A percentile compares a stretch with the other conserved stretches of the same genome.
Conservation (phyloP, 176 grass and related monocot species). For the Oryza brachyantha region DNA sequence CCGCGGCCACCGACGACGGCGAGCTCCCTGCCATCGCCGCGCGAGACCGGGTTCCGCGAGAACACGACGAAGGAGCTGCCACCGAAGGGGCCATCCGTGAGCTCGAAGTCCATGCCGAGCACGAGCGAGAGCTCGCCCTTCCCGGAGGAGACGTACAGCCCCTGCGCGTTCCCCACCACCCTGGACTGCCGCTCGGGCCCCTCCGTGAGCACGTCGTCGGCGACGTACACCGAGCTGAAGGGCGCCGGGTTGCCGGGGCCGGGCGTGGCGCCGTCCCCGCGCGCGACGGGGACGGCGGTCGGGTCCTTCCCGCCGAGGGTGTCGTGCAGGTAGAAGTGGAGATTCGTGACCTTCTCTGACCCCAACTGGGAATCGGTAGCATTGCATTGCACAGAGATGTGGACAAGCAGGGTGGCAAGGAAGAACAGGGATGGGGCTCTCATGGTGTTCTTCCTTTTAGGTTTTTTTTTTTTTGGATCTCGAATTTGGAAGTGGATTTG, state of each 20-base stretch:
- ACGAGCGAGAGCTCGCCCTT: slow-evolving; percentile 4
- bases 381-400: not conserved
- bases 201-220: slow-evolving; percentile 45
- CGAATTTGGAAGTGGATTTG: not conserved
- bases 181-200: slow-evolving; percentile 31
- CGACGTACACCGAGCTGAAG: slow-evolving; percentile 25
- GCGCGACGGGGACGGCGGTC: slow-evolving; percentile 19
- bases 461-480: not conserved
- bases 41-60: slow-evolving; percentile 29
- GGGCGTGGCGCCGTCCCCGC: not conserved
- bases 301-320: slow-evolving; percentile 38
- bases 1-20: slow-evolving; percentile 59
- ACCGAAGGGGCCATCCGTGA: slow-evolving; percentile 45
- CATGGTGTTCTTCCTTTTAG: slow-evolving; percentile 2
- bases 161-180: slow-evolving; percentile 49
- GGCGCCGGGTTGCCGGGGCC: not conserved
- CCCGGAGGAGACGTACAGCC: slow-evolving; percentile 2
- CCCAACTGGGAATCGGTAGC: not conserved
- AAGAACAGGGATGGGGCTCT: not conserved
- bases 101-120: slow-evolving; percentile 42
- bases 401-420: not conserved
- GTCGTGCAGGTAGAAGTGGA: slow-evolving; percentile 66
- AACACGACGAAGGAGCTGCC: slow-evolving; percentile 59
- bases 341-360: slow-evolving; percentile 32
- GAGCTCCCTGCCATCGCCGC: slow-evolving; percentile 11